Evolutionary conservation across 1,284 basidiomycete genomes (phyloP), one percentile per base, ranked within the genome.

Genomic region (Cystobasidium sp.): DNA sequence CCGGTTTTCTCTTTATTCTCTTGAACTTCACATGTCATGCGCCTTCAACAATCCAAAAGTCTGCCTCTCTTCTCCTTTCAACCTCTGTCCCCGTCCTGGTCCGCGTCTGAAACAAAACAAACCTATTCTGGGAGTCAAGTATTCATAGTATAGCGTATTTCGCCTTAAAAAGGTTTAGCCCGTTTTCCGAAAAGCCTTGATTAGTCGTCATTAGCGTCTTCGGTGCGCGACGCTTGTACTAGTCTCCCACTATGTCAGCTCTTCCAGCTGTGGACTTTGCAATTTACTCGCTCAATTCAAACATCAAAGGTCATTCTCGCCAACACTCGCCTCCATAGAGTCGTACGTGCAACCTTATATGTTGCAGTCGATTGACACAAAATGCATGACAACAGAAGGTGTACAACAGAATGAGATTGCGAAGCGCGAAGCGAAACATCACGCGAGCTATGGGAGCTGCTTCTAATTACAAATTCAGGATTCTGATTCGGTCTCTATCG

Each of bases 131-230:
- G 56, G 37, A 59, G 56, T 59, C 39, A 59, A 39, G 56, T 59
- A 59, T 43, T 41, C 31, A 59, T 59, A 59, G 56, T 59, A 59
- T 59, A 59, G 56, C 56, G 39, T 59, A 31, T 31, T 31, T 31
- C 31, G 31, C 31, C 31, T 59, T 59, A 8, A 43, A 16, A 59
- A n/a, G 56, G 56, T n/a, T n/a, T 59, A 43, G 56, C 37, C 37
- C 20, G 3, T 6, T 59, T 43, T 41, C 6, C 16, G 31, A 43
- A 37, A 41, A 20, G 43, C 37, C 56, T 39, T 59, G 39, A n/a
- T 56, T 59, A 59, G 56, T 59, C 37, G 37, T 59, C 56, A 39
- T 59, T 59, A 41, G 56, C 56, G 56, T 59, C n/a, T 39, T 59
- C 43, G n/a, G 18, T 53, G 56, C 56, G n/a, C 31, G 37, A 59